Conservation (phyloP, 345 rosid genomes). For the Balakata baccata region DNA sequence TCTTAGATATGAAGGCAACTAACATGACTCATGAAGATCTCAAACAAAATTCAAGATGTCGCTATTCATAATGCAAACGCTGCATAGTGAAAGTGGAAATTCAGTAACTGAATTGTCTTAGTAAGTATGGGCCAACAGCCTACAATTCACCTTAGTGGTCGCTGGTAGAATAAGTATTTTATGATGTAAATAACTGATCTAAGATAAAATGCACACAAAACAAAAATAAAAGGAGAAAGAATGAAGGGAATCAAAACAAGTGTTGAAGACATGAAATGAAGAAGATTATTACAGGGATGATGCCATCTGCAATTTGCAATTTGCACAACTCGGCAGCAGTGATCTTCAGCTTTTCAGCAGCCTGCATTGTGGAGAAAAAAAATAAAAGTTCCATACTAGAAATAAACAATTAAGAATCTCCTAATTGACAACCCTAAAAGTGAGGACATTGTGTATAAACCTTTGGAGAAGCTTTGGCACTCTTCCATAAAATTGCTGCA, state of each 20-base stretch:
- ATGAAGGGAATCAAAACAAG: background rate
- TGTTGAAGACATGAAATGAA: constrained; percentile 13
- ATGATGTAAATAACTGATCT: constrained; percentile 4
- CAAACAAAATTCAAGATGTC: constrained; percentile 16
- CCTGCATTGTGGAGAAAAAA: constrained; percentile 41
- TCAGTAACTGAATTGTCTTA: constrained; percentile 3
- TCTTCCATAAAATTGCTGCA: constrained; percentile 95
- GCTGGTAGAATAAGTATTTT: background rate
- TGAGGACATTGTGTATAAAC: constrained; percentile 33
- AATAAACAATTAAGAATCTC: constrained; percentile 10
- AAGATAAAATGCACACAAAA: background rate
- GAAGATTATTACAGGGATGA: constrained; percentile 63
- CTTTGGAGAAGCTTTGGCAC: constrained; percentile 88
- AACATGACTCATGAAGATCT: constrained; percentile 13
- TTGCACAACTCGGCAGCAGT: constrained; percentile 68
- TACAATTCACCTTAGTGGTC: background rate
- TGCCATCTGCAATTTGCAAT: constrained; percentile 77
- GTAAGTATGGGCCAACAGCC: background rate
- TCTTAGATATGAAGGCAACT: constrained; percentile 17
- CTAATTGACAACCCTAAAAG: constrained; percentile 14
- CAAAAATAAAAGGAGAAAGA: background rate
- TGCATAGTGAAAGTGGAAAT: background rate
- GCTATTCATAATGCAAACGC: background rate
- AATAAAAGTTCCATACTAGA: constrained; percentile 9
- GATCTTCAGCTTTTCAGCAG: constrained; percentile 87